Conservation (phyloP, 768 basidiomycete species). For the Hygrophoropsis aurantiaca region DNA sequence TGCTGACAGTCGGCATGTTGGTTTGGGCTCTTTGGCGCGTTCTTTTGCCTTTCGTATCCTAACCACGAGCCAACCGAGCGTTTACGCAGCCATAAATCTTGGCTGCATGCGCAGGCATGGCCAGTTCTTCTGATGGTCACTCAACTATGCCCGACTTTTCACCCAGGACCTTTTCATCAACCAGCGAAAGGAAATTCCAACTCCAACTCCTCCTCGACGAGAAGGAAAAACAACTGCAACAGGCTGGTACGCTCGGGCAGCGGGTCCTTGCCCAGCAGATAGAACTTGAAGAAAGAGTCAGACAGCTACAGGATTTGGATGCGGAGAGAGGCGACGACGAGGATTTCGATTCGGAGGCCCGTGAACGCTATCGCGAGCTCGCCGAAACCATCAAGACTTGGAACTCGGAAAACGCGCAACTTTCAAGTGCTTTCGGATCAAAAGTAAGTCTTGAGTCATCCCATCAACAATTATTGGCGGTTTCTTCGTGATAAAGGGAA, state of each 20-base stretch:
- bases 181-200: slow-evolving; percentile 61
- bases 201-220: slow-evolving; percentile 74
- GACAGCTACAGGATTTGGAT: slow-evolving; percentile 73
- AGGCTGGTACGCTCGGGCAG: slow-evolving; percentile 90
- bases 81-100: not conserved
- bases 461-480: not conserved
- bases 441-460: slow-evolving; percentile 47
- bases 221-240: slow-evolving; percentile 91
- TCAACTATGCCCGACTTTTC: slow-evolving; percentile 45
- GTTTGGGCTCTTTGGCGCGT: slow-evolving; percentile 1
- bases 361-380: slow-evolving; percentile 74
- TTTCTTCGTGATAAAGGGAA: too few relatives aligned
- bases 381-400: slow-evolving; percentile 72
- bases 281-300: slow-evolving; percentile 87
- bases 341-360: slow-evolving; percentile 64
- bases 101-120: slow-evolving; percentile 34
- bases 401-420: slow-evolving; percentile 77
- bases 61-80: not conserved
- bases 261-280: slow-evolving; percentile 91
- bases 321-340: slow-evolving; percentile 63
- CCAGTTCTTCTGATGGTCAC: slow-evolving; percentile 36
- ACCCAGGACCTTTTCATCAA: slow-evolving; percentile 41
- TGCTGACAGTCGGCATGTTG: not conserved
- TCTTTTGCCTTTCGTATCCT: not conserved
- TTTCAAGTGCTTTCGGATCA: slow-evolving; percentile 65